phyloP scores from a whole-genome alignment of 108 stramenopile genomes.

The Schizochytrium sp. region DNA sequence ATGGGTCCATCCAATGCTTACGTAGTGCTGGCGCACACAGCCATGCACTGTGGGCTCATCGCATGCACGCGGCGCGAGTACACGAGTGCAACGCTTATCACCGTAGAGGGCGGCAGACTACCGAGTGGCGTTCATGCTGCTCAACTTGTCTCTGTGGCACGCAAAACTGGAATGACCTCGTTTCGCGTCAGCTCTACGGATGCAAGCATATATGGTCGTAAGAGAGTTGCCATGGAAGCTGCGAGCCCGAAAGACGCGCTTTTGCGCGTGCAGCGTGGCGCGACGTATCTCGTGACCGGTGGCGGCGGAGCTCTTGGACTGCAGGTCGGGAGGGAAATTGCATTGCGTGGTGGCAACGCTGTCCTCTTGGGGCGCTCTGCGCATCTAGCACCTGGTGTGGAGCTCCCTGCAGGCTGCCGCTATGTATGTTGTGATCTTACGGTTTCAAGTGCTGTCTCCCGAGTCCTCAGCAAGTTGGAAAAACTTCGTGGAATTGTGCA shows the following conservation, averaged over 20 bases:
- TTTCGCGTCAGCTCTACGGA: too few relatives aligned
- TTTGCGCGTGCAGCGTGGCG: background rate
- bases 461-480: background rate
- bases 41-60: background rate
- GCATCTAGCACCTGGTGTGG: background rate
- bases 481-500: background rate
- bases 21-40: background rate
- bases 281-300: background rate
- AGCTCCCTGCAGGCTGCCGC: background rate
- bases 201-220: too few relatives aligned
- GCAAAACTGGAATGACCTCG: too few relatives aligned
- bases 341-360: background rate
- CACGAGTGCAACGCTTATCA: background rate
- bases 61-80: background rate
- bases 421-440: background rate
- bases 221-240: background rate
- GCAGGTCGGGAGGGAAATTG: background rate
- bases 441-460: background rate
- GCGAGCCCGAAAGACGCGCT: background rate
- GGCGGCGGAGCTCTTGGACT: background rate
- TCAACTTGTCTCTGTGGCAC: too few relatives aligned
- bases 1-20: background rate
- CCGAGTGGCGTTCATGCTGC: too few relatives aligned
- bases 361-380: background rate
- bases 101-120: background rate